These are phyloP conservation scores for Schwanniomyces sp. DNA, from an alignment of 805 yeast genomes.

Conservation along the genomic window DNA sequence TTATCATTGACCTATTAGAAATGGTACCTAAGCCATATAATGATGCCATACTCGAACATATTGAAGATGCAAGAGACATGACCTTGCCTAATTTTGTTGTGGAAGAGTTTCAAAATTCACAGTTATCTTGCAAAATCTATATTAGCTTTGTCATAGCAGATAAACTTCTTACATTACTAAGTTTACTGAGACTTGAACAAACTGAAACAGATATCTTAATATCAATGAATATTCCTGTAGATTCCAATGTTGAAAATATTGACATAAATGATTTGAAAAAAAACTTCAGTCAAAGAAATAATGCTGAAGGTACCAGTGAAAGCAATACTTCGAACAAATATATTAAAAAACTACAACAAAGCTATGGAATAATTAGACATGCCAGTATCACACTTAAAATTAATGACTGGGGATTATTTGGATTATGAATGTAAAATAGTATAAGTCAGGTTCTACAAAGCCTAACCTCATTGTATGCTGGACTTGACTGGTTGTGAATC, in stretches of 20 bases:
- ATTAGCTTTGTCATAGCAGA: slow-evolving; percentile 9
- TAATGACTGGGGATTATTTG: slow-evolving; percentile 50
- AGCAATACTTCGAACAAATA: not conserved
- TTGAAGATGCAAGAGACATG: slow-evolving; percentile 51
- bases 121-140: slow-evolving; percentile 3
- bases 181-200: slow-evolving; percentile 51
- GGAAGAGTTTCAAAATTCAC: slow-evolving; percentile 4
- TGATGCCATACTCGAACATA: slow-evolving; percentile 51
- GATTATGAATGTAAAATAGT: slow-evolving; percentile 6
- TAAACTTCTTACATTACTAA: slow-evolving; percentile 50
- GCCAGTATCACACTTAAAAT: slow-evolving; percentile 34
- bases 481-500: not conserved
- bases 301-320: not conserved
- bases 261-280: slow-evolving; percentile 1
- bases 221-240: slow-evolving; percentile 57
- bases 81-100: slow-evolving; percentile 9
- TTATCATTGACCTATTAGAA: slow-evolving; percentile 68
- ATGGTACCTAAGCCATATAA: slow-evolving; percentile 37
- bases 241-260: slow-evolving; percentile 7
- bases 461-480: not conserved
- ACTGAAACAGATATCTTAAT: slow-evolving; percentile 62
- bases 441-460: not conserved
- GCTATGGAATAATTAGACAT: slow-evolving; percentile 22
- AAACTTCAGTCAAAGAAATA: not conserved
- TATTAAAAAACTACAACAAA: slow-evolving; percentile 7